Evolutionary conservation across 176 grass and related monocot genomes (phyloP), one percentile per base, ranked within the genome.

Genomic region (Juncus inflexus): DNA sequence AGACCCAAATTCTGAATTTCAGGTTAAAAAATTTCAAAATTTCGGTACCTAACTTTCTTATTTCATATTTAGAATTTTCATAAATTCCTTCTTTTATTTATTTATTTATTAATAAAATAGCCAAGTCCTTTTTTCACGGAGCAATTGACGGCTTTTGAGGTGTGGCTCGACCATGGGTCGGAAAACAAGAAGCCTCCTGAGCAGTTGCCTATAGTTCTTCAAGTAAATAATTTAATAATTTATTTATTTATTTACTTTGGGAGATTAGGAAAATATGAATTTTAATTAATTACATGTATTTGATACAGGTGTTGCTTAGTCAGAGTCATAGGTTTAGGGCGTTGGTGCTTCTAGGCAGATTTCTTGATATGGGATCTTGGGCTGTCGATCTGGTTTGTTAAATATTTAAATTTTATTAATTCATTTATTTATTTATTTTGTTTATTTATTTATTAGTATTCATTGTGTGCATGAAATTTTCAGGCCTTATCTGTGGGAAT

Each of bases 351-450:
- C 89, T 99, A 12, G 94, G 94, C 84, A 99, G 85, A 84, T 99
- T 99, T 73, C 85, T 99, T 79, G 94, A 99, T 74, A 99, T 99
- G 94, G 94, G 94, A 66, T 80, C 94, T 60, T 99, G 94, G 94
- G 94, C 94, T 28, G 94, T 99, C 60, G 88, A 99, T 86, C 76
- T 87, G 94, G 94, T 92, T 28, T 28, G 19, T 28, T 28, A 28
- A 28, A 78, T 72, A 80, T 54, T 61, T 9, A 9, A 68, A 58
- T 58, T 15, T 36, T 76, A 50, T 71, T 73, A 13, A 55, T 76
- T 19, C 40, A 11, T 53, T 58, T 14, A 12, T 49, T 58, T 14
- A 12, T 49, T 54, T 19, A 15, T 70, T 28, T 28, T n/a, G 37
- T 10, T 11, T 64, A 66, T 5, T 69, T 11, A n/a, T 2, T 19